A percentile compares a stretch with the other conserved stretches of the same genome.
Conservation (phyloP, 2,329 filamentous ascomycete species). For the Talaromyces funiculosus region DNA sequence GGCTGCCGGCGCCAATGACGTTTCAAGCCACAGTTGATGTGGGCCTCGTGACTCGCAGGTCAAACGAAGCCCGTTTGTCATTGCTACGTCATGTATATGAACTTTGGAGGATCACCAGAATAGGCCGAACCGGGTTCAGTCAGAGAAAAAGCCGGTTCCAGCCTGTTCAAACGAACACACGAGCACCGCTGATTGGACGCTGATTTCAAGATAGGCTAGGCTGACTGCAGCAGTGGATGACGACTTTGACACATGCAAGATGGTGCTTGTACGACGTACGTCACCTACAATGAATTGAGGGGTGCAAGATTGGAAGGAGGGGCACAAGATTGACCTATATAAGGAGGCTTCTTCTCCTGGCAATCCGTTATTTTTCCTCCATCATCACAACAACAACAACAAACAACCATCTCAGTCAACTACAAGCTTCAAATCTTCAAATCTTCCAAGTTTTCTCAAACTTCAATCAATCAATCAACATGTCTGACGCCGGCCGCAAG, state of each 20-base stretch:
- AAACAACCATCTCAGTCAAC: background rate
- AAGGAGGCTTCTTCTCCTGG: background rate
- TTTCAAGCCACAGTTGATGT: background rate
- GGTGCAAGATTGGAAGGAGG: background rate
- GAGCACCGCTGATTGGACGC: background rate
- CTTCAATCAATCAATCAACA: slow-evolving; percentile 35
- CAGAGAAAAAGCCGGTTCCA: background rate
- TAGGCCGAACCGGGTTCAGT: background rate
- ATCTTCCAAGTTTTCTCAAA: background rate
- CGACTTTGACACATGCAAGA: background rate
- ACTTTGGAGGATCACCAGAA: background rate
- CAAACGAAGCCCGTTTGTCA: background rate
- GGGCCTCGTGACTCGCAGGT: background rate
- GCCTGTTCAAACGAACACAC: background rate
- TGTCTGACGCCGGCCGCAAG: slow-evolving; percentile 60
- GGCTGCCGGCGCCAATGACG: background rate
- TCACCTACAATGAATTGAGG: background rate
- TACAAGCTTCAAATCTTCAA: background rate
- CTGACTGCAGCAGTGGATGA: background rate
- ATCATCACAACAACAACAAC: background rate
- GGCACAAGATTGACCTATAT: background rate
- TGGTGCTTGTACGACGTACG: background rate
- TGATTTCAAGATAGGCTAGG: background rate
- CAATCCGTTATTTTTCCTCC: background rate
- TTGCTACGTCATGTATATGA: slow-evolving; percentile 1